Base-by-base conservation (phyloP, 1,284 basidiomycete species). In the Phlebopus sp. region DNA sequence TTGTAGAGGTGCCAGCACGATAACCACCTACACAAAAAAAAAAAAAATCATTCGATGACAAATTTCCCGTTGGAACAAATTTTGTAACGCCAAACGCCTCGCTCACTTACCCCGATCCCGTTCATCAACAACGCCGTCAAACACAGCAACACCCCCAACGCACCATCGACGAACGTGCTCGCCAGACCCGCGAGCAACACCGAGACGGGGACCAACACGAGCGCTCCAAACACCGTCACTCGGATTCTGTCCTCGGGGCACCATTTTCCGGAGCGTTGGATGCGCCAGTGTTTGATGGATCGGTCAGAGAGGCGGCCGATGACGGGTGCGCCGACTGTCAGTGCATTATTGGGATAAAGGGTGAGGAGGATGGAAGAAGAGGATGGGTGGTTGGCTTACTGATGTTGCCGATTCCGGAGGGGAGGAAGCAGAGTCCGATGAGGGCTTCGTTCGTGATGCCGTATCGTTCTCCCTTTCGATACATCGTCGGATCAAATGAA, bases 241-340 rank as follows among this genome's bases (percentile, higher is more conserved):
- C 70, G 62, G n/a, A 83, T 64, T 5, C 81, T 67, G 58, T 82
- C 81, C 56, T 84, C 81, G 0, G 81, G 79, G 3, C 69, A 69
- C 74, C 67, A 73, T 27, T 59, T 55, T 18, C 64, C 79, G 47
- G 70, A 70, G 21, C 81, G 69, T 18, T 35, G 14, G 38, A 61
- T 62, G n/a, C 77, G 71, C 60, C 71, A 78, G n/a, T 60, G 56
- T 11, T 67, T 57, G 19, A 84, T 68, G 0, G 69, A 64, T 14
- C 56, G 53, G 62, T 84, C 81, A 1, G 79, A 77, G 7, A 75
- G 57, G 1, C 69, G 67, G 0, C 81, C 81, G 0, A 73, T 70
- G 21, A 79, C 50, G 3, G 75, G 73, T 0, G 75, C 71, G 1
- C 78, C 79, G 36, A 79, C 71, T 74, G n/a, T n/a, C n/a, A n/a